Base-by-base conservation (phyloP, 1,139 yeast species). In the Candida sanyaensis region DNA sequence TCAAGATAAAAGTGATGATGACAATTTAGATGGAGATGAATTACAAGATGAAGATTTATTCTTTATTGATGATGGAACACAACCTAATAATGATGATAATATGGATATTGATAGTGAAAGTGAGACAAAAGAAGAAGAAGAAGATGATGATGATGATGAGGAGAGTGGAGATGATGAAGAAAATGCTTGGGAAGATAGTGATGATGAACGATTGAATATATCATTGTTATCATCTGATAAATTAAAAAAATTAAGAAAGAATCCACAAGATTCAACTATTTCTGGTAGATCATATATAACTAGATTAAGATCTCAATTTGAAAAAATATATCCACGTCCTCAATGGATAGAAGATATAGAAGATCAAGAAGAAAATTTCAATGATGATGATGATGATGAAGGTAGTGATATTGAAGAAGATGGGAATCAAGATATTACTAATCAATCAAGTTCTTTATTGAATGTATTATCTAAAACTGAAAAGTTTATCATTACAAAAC, bases 141-240 rank as follows among this genome's bases (percentile, higher is more conserved):
- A 62, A 28, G 69, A 62, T 4, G 65, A 62, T 5, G 72, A 66
- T n/a, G 62, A 60, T 24, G 66, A 54, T 4, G 68, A 60, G 5
- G 65, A 57, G 5, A 72, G 65, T 4, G 66, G 58, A 4, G 72
- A 66, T 32, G 71, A 54, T n/a, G 49, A 46, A 2, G 72, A 67
- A 26, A 78, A 75, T 50, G 96, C 91, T 6, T 95, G 99, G 99
- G 68, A 69, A 17, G 99, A 93, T 66, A 86, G 96, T 51, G 99
- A 93, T 61, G 99, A 93, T 64, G 98, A 92, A 55, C 75, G 75
- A 47, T 59, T 88, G 27, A 71, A 71, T 23, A 76, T 93, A 5
- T 81, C 96, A 1, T 68, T 95, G 29, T 66, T 74, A 7, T 64
- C 80, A 1, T 73, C 85, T 1, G 86, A 84, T 55, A 81, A 80